A percentile compares a stretch with the other conserved stretches of the same genome.
Conservation (phyloP, 2,329 filamentous ascomycete species). For the Diaporthe vexans region DNA sequence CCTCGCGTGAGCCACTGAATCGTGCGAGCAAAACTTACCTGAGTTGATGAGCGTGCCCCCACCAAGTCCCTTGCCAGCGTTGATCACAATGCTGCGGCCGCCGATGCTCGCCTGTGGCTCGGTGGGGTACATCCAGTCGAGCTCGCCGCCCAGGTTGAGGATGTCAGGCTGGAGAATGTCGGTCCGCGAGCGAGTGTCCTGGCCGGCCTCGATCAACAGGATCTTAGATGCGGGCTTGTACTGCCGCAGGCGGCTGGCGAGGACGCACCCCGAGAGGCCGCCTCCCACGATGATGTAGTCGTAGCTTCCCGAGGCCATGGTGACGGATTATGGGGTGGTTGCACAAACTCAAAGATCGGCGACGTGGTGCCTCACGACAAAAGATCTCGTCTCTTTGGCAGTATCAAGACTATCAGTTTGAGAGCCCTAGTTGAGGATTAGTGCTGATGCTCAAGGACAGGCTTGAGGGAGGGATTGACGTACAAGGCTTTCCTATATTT, state of each 20-base stretch:
- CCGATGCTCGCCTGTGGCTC: constrained; percentile 48
- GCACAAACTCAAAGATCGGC: not conserved
- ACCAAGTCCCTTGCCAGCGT: constrained; percentile 56
- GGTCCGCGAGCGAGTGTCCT: constrained; percentile 47
- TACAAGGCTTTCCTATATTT: not conserved
- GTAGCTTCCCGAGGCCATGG: constrained; percentile 15
- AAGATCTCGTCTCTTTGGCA: not conserved
- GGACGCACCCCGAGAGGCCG: constrained; percentile 53
- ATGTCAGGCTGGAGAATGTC: constrained; percentile 48
- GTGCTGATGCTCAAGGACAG: not conserved
- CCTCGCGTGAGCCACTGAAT: not conserved
- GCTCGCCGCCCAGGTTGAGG: constrained; percentile 48
- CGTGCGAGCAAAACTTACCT: constrained; percentile 40
- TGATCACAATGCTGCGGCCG: constrained; percentile 46
- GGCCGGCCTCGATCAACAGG: constrained; percentile 56
- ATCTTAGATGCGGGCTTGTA: constrained; percentile 47
- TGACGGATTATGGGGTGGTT: not conserved
- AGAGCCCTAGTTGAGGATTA: not conserved
- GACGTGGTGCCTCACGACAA: too few relatives aligned
- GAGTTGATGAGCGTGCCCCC: constrained; percentile 58
- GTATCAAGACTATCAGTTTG: not conserved
- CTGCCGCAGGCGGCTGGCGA: constrained; percentile 51
- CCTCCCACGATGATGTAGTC: constrained; percentile 57
- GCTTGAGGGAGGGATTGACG: not conserved
- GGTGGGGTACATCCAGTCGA: constrained; percentile 54